phyloP scores from a whole-genome alignment of 148 eudicot species.

The Rhododendron griersonianum region DNA sequence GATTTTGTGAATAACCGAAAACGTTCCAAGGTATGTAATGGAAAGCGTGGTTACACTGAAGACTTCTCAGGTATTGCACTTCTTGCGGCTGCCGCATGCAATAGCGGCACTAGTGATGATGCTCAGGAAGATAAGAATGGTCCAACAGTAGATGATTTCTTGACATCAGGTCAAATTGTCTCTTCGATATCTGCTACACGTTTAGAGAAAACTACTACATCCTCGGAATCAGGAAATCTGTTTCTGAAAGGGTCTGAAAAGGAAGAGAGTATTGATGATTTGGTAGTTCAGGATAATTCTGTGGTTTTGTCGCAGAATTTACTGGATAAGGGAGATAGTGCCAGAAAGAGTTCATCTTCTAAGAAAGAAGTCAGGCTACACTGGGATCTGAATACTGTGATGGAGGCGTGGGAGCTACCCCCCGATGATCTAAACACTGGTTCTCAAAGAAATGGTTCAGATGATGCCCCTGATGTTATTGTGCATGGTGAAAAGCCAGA shows the following conservation, averaged over 20 bases:
- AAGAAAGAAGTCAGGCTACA: slow-evolving; percentile 44
- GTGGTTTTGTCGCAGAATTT: slow-evolving; percentile 15
- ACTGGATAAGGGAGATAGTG: slow-evolving; percentile 22
- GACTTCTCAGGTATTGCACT: slow-evolving; percentile 79
- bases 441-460: slow-evolving; percentile 19
- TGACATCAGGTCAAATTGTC: slow-evolving; percentile 26
- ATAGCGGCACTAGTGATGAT: slow-evolving; percentile 39
- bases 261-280: slow-evolving; percentile 16
- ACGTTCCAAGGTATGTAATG: neutral
- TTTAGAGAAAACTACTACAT: slow-evolving; percentile 21
- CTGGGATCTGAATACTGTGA: slow-evolving; percentile 80
- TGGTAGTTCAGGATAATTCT: slow-evolving; percentile 11
- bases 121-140: slow-evolving; percentile 27
- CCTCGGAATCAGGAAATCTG: slow-evolving; percentile 16
- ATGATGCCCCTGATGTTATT: slow-evolving; percentile 12
- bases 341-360: slow-evolving; percentile 18
- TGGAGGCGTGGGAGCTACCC: slow-evolving; percentile 84
- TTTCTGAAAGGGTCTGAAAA: slow-evolving; percentile 11
- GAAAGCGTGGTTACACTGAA: slow-evolving; percentile 19
- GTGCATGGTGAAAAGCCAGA: slow-evolving; percentile 3
- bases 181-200: slow-evolving; percentile 24
- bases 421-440: slow-evolving; percentile 20
- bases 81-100: slow-evolving; percentile 86
- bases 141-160: slow-evolving; percentile 21
- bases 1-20: neutral